Evolutionary conservation across 208 protist species (phyloP).

Genomic region (Acanthamoeba castellanii): DNA sequence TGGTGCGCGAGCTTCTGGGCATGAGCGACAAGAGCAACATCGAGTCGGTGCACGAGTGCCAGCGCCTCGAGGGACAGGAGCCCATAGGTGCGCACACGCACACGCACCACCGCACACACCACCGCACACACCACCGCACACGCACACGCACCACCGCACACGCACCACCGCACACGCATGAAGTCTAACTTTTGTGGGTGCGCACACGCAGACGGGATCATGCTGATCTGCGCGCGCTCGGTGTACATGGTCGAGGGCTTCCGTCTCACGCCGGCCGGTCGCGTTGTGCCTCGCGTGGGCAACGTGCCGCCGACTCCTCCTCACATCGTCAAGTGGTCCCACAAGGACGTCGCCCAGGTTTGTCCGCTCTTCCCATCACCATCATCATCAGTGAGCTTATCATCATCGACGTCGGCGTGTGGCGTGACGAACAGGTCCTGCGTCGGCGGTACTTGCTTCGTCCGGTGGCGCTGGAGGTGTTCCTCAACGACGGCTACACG

Average conservation of each 20-base stretch:
- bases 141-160: conserved; percentile 31
- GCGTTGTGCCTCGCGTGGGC: neutral
- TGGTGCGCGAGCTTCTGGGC: conserved; percentile 19
- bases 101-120: neutral
- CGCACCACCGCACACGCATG: conserved; percentile 35
- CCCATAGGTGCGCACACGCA: neutral
- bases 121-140: neutral
- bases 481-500: conserved; percentile 70
- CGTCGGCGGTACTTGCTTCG: conserved; percentile 48
- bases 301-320: neutral
- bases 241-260: conserved; percentile 62
- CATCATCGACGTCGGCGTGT: neutral
- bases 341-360: conserved; percentile 42
- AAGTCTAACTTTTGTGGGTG: neutral
- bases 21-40: conserved; percentile 60
- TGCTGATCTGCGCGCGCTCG: neutral
- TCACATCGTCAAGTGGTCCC: conserved; percentile 17
- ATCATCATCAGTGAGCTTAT: neutral
- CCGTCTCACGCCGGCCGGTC: neutral
- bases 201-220: neutral
- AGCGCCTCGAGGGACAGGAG: conserved; percentile 10
- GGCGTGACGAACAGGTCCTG: neutral
- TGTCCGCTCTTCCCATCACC: neutral
- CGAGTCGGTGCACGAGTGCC: neutral
- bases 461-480: conserved; percentile 62